Conservation (phyloP, 768 basidiomycete species). For the Naganishia friedmannii region DNA sequence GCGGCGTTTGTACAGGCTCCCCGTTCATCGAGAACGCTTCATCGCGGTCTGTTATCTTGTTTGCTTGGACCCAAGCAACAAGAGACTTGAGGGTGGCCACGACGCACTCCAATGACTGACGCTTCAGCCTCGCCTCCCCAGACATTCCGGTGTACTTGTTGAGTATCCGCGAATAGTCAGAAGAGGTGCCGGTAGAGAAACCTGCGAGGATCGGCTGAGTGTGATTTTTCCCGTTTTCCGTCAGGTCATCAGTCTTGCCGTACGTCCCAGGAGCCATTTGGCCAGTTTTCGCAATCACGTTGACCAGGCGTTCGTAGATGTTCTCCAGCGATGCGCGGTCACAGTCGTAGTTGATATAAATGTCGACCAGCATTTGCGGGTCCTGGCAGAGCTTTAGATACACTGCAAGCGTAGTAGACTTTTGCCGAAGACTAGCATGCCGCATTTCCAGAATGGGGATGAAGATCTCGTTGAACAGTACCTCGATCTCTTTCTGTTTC, state of each 20-base stretch:
- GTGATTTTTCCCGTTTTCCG: constrained; percentile 38
- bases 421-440: constrained; percentile 91
- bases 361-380: constrained; percentile 93
- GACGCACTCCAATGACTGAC: constrained; percentile 92
- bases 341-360: constrained; percentile 99
- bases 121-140: constrained; percentile 71
- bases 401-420: constrained; percentile 76
- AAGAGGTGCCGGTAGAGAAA: constrained; percentile 53
- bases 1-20: not conserved
- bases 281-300: constrained; percentile 89
- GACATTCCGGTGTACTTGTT: constrained; percentile 56
- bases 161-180: constrained; percentile 54
- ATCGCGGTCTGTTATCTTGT: constrained; percentile 14
- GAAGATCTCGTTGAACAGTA: constrained; percentile 97
- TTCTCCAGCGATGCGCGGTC: constrained; percentile 91
- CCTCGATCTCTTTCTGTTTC: constrained; percentile 93
- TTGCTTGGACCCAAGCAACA: constrained; percentile 68
- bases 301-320: constrained; percentile 96
- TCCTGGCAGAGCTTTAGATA: constrained; percentile 91
- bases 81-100: constrained; percentile 83
- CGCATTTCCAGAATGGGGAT: constrained; percentile 97
- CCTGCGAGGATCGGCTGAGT: constrained; percentile 32
- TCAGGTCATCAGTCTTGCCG: constrained; percentile 44
- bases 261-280: constrained; percentile 54
- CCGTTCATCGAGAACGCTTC: constrained; percentile 17